Conservation (phyloP, 805 yeast genomes). For the Teunomyces aglyptinius region DNA sequence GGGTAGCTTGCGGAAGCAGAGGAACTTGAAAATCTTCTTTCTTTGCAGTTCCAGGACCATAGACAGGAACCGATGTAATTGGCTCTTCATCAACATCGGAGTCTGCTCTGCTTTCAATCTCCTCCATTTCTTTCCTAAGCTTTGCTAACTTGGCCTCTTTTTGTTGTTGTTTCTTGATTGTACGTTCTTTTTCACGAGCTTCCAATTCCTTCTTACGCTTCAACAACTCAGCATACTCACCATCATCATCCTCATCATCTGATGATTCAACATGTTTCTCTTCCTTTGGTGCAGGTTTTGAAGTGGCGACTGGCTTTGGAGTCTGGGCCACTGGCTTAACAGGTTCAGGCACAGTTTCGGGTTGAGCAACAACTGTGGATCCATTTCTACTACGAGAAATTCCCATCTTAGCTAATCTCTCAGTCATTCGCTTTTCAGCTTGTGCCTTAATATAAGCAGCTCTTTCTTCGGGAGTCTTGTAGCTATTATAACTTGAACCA, state of each 20-base stretch:
- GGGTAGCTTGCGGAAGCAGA: neutral
- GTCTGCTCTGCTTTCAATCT: conserved; percentile 33
- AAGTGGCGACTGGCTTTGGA: neutral
- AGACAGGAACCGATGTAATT: conserved; percentile 18
- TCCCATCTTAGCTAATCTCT: conserved; percentile 78
- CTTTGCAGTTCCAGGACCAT: conserved; percentile 15
- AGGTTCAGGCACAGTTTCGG: neutral
- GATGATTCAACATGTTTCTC: conserved; percentile 16
- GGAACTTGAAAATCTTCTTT: conserved; percentile 11
- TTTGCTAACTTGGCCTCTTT: conserved; percentile 60
- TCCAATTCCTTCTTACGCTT: conserved; percentile 46
- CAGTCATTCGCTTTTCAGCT: conserved; percentile 73
- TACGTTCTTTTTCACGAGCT: conserved; percentile 40
- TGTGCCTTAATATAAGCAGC: conserved; percentile 82
- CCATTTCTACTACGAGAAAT: conserved; percentile 43
- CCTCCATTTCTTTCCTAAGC: conserved; percentile 59
- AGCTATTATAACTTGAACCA: conserved; percentile 21
- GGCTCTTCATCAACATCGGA: conserved; percentile 30
- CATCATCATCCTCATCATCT: conserved; percentile 44
- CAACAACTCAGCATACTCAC: conserved; percentile 48
- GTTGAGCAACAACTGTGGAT: neutral
- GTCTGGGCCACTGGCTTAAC: neutral
- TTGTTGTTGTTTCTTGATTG: conserved; percentile 52
- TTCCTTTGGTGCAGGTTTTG: conserved; percentile 9
- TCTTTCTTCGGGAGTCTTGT: conserved; percentile 60